Evolutionary conservation across 441 rosid species (phyloP), one percentile per base, ranked within the genome.

Genomic region (Theobroma grandiflorum): DNA sequence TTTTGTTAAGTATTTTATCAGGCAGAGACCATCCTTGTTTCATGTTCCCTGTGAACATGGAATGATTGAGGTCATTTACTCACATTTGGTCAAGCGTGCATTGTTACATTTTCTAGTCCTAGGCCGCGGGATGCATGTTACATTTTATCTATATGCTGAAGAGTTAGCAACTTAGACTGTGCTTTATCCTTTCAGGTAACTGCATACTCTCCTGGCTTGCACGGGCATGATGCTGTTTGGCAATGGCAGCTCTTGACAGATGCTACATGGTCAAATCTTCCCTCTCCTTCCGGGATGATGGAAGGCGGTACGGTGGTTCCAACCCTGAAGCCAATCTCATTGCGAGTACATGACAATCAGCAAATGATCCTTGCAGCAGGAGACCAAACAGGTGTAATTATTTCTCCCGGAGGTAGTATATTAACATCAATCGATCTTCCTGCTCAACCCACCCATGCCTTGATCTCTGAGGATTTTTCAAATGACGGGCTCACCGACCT

Each of bases 181-280:
- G 8, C 26, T 66, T 66, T 22, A 50, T 22, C 52, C 52, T 82
- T 84, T 74, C 94, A 95, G 99, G 95, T 97, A 83, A 91, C 99
- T 45, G 92, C 97, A 55, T 97, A 95, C 88, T 82, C 94, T 76
- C 96, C 99, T 72, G 95, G 92, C 76, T 85, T 87, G 76, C 98
- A 92, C 14, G 98, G 98, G 16, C 99, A 92, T 45, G 97, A 91
- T 35, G 98, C 99, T n/a, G 71, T 90, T 69, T 95, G 98, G 98
- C 95, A 90, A 63, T 97, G 99, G 99, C 98, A 94, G 88, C 91
- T 93, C 61, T 85, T 87, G 83, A 93, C 99, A 0, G 98, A 89
- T 72, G 99, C 98, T 9, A 93, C 99, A 40, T 94, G 99, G 99
- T 90, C 97, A 31, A 97, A 97, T 81, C 95, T 94, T 59, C 99